Conservation (phyloP, 148 eudicot species). For the Amaranthus palmeri region DNA sequence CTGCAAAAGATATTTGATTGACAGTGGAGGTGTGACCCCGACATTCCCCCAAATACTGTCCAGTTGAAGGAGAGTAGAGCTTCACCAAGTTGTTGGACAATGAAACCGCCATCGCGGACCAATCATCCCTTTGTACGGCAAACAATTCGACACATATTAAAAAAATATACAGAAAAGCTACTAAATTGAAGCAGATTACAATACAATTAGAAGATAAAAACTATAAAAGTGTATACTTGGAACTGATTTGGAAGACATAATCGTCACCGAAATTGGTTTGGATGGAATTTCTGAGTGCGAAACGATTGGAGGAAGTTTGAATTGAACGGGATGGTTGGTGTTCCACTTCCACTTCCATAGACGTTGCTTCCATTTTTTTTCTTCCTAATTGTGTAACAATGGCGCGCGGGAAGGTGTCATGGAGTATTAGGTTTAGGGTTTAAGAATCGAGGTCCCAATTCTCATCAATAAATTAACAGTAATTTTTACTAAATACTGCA, state of each 20-base stretch:
- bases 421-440: not conserved
- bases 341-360: slow-evolving; percentile 58
- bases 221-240: slow-evolving; percentile 38
- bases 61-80: slow-evolving; percentile 68
- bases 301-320: slow-evolving; percentile 37
- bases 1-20: slow-evolving; percentile 61
- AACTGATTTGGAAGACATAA: slow-evolving; percentile 77
- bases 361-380: slow-evolving; percentile 32
- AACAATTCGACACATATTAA: not conserved
- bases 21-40: slow-evolving; percentile 56
- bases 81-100: slow-evolving; percentile 72
- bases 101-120: slow-evolving; percentile 88
- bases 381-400: slow-evolving; percentile 3
- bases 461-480: too few species aligned
- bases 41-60: slow-evolving; percentile 78
- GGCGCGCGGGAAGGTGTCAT: slow-evolving; percentile 3
- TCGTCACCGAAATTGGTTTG: slow-evolving; percentile 91
- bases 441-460: too few species aligned
- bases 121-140: slow-evolving; percentile 58
- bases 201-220: not conserved
- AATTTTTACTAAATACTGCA: too few species aligned
- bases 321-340: slow-evolving; percentile 2
- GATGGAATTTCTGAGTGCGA: slow-evolving; percentile 64
- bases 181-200: not conserved
- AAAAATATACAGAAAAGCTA: too few species aligned